These are phyloP conservation scores for Arctium lappa DNA, from an alignment of 129 eudicot genomes.

Conservation along the genomic window DNA sequence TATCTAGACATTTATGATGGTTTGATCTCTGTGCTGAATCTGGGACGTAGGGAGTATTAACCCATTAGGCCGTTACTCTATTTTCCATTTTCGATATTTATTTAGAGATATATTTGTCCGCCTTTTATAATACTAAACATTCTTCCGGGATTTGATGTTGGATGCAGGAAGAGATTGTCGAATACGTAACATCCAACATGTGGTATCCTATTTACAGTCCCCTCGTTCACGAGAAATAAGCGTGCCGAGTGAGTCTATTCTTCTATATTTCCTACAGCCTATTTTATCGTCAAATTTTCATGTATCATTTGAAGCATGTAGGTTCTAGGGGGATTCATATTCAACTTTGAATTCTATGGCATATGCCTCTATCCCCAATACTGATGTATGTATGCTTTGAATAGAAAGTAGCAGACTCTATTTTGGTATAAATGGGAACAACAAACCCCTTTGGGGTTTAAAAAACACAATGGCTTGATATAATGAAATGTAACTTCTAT, in stretches of 20 bases:
- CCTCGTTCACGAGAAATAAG: constrained; percentile 90
- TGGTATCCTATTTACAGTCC: constrained; percentile 96
- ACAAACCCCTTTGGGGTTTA: not conserved
- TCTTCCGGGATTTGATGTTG: not conserved
- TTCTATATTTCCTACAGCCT: constrained; percentile 10
- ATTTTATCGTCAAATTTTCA: not conserved
- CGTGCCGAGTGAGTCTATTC: not conserved
- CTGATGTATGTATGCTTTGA: constrained; percentile 1
- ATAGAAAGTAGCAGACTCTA: not conserved
- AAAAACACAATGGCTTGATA: not conserved
- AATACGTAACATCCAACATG: constrained; percentile 72
- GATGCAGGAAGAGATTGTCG: constrained; percentile 68
- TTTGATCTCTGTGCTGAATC: too few species aligned
- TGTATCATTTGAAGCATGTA: not conserved
- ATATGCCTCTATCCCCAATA: not conserved
- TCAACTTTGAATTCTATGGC: not conserved
- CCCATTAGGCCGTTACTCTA: not conserved
- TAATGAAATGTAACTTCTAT: not conserved
- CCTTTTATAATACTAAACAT: not conserved
- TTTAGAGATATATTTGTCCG: not conserved
- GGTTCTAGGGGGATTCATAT: not conserved
- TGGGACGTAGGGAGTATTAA: not conserved
- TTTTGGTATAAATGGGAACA: constrained; percentile 5
- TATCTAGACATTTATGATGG: too few species aligned
- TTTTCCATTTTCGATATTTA: not conserved